Percentiles rank a stretch among this genome's conserved stretches.
Conservation (phyloP, 257 asterid genomes). For the Ajuga chamaepitys region DNA sequence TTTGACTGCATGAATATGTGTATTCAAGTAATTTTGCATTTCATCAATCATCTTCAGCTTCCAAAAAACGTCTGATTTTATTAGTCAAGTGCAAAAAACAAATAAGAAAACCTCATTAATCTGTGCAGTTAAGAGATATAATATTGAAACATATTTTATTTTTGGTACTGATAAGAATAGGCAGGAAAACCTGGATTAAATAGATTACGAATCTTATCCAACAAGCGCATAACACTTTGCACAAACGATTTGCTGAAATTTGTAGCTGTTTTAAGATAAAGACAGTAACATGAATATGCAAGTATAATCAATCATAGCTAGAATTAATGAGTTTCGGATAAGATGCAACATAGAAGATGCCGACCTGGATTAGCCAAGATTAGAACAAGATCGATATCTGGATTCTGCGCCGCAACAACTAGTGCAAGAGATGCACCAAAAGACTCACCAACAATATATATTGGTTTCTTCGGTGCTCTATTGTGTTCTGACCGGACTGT, state of each 20-base stretch:
- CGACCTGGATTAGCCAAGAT: slow-evolving; percentile 63
- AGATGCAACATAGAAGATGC: background rate
- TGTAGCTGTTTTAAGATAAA: slow-evolving; percentile 30
- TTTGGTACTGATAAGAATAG: too few species aligned
- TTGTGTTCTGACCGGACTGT: slow-evolving; percentile 29
- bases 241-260: slow-evolving; percentile 33
- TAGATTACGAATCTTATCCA: slow-evolving; percentile 27
- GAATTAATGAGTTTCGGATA: background rate
- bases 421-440: slow-evolving; percentile 55
- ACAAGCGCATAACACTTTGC: slow-evolving; percentile 22
- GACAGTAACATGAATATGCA: background rate
- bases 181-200: slow-evolving; percentile 38
- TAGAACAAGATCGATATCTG: slow-evolving; percentile 38
- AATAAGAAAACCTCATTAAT: too few species aligned
- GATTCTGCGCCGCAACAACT: slow-evolving; percentile 49
- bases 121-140: too few species aligned
- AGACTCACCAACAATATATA: slow-evolving; percentile 56
- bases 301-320: too few species aligned
- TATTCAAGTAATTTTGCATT: slow-evolving; percentile 34
- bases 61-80: too few species aligned
- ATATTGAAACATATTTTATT: too few species aligned
- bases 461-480: slow-evolving; percentile 28
- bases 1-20: slow-evolving; percentile 53
- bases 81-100: too few species aligned
- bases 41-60: slow-evolving; percentile 50